Evolutionary conservation across 192 early-diverging fungal genomes (phyloP).

Genomic region (Coemansia sp.): DNA sequence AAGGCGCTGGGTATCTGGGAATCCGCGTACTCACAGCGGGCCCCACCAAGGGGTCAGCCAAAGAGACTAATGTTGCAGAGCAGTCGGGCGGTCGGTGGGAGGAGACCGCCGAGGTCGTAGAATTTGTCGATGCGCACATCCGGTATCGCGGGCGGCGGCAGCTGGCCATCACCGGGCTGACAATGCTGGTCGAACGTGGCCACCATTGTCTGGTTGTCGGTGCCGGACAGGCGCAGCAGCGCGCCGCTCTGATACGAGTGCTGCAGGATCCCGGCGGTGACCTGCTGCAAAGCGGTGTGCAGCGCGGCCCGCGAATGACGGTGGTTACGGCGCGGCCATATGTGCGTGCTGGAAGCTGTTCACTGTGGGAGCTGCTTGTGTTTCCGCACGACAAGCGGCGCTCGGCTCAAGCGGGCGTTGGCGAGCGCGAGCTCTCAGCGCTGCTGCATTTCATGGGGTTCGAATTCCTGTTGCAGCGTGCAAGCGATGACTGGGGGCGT

Average conservation of each 20-base stretch:
- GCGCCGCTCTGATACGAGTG: conserved; percentile 12
- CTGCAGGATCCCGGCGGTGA: conserved; percentile 16
- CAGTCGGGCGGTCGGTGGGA: too few species aligned
- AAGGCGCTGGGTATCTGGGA: neutral
- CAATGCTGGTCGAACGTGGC: conserved; percentile 20
- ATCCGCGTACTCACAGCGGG: neutral
- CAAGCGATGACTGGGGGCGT: conserved; percentile 34
- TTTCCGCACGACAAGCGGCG: conserved; percentile 44
- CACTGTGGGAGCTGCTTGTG: conserved; percentile 41
- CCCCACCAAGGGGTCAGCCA: neutral
- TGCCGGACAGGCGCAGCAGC: conserved; percentile 8
- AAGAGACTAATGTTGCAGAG: neutral
- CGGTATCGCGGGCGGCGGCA: neutral
- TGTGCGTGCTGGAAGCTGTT: conserved; percentile 26
- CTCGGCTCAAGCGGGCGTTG: conserved; percentile 26
- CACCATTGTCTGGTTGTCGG: conserved; percentile 38
- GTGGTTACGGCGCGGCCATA: conserved; percentile 14
- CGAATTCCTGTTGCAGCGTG: conserved; percentile 22
- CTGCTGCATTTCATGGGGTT: conserved; percentile 28
- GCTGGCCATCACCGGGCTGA: too few species aligned
- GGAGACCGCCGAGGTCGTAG: neutral
- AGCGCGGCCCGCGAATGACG: conserved; percentile 7
- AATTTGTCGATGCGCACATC: conserved; percentile 8
- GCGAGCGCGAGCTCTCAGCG: conserved; percentile 30
- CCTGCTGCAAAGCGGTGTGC: conserved; percentile 11